phyloP scores from a whole-genome alignment of 306 rosid genomes.

The Vigna reflexopilosa region DNA sequence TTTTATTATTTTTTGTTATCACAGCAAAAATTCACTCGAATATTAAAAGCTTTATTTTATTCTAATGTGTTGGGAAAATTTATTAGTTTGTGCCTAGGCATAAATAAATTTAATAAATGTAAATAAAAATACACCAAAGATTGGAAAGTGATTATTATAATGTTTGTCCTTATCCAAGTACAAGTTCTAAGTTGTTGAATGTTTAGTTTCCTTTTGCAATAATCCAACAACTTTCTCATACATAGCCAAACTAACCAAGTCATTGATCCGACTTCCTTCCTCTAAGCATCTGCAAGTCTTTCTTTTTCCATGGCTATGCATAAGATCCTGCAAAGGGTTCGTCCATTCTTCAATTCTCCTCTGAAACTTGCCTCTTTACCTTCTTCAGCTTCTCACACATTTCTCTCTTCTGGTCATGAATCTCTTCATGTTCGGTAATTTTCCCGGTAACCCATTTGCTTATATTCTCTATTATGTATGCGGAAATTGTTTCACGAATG shows the following conservation, averaged over 20 bases:
- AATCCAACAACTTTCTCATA: background rate
- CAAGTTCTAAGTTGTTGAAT: background rate
- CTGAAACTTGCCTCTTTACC: conserved; percentile 19
- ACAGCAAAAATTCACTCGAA: too few species aligned
- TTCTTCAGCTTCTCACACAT: background rate
- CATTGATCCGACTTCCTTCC: background rate
- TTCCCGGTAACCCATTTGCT: background rate
- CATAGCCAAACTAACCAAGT: background rate
- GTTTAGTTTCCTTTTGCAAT: background rate
- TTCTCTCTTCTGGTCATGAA: background rate
- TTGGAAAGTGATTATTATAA: background rate
- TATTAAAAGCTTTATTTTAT: too few species aligned
- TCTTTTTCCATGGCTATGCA: conserved; percentile 22
- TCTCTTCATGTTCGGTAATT: conserved; percentile 39
- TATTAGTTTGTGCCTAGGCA: too few species aligned
- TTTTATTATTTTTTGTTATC: too few species aligned
- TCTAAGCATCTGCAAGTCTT: background rate
- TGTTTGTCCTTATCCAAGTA: conserved; percentile 10
- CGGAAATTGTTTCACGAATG: background rate
- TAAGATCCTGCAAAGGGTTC: conserved; percentile 34
- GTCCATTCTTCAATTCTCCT: conserved; percentile 20
- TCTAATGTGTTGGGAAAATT: too few species aligned
- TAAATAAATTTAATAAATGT: too few species aligned
- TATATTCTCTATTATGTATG: background rate
- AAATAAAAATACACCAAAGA: background rate